Evolutionary conservation across 2,329 filamentous ascomycete species (phyloP).

Genomic region (Penicillium sp.): DNA sequence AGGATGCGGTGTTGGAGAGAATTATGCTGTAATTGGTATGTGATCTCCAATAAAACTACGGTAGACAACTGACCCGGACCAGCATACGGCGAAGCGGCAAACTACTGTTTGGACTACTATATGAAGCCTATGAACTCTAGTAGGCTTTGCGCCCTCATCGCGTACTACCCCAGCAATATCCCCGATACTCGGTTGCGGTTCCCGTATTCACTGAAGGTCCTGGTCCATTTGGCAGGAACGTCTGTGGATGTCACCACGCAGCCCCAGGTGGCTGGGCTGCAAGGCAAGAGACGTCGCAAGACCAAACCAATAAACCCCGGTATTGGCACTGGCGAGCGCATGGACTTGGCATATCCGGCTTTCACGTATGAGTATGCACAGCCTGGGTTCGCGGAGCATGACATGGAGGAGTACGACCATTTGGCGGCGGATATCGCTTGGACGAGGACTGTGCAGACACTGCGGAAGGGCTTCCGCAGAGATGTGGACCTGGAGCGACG

Average conservation of each 20-base stretch:
- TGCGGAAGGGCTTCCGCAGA: slow-evolving; percentile 59
- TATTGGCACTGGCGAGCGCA: slow-evolving; percentile 49
- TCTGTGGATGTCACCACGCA: slow-evolving; percentile 50
- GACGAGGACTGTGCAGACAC: slow-evolving; percentile 60
- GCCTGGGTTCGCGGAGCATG: slow-evolving; percentile 68
- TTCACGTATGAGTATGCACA: slow-evolving; percentile 58
- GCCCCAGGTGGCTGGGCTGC: slow-evolving; percentile 54
- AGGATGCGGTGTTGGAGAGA: slow-evolving; percentile 56
- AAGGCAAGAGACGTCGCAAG: slow-evolving; percentile 50
- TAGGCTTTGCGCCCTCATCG: slow-evolving; percentile 56
- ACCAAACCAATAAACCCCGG: slow-evolving; percentile 52
- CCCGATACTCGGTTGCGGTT: slow-evolving; percentile 47
- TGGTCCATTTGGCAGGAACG: slow-evolving; percentile 57
- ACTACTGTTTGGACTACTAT: slow-evolving; percentile 58
- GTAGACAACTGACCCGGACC: background rate
- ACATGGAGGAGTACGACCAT: slow-evolving; percentile 66
- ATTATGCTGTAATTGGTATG: slow-evolving; percentile 62
- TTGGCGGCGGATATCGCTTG: slow-evolving; percentile 66
- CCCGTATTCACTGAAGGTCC: slow-evolving; percentile 44
- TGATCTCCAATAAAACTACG: background rate
- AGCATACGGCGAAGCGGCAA: slow-evolving; percentile 64
- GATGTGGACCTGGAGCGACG: slow-evolving; percentile 37
- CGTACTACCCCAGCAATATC: slow-evolving; percentile 62
- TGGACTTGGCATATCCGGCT: slow-evolving; percentile 33
- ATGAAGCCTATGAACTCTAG: slow-evolving; percentile 55